A percentile compares a stretch with the other conserved stretches of the same genome.
phyloP scores from a whole-genome alignment of 192 early-diverging fungal species.

The Jimgerdemannia flammicorona region DNA sequence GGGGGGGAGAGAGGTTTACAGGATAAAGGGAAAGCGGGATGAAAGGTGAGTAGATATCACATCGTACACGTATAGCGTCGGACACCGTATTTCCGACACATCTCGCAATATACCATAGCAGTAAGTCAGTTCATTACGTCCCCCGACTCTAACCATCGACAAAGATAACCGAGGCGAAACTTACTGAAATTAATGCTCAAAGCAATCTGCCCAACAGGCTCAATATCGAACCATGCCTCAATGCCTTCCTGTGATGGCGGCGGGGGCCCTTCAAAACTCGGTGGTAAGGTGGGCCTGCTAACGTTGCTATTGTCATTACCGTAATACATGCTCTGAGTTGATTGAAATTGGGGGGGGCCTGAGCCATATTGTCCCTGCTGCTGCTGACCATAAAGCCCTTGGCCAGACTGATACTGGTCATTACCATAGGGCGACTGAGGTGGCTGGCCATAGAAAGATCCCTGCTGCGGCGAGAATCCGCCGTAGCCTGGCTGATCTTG shows the following conservation, averaged over 20 bases:
- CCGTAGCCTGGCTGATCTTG: neutral
- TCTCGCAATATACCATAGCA: too few relatives aligned
- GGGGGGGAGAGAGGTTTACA: neutral
- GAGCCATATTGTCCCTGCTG: neutral
- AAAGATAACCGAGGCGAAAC: neutral
- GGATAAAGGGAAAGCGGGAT: neutral
- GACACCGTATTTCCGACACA: too few relatives aligned
- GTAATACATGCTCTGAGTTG: neutral
- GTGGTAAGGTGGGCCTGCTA: too few relatives aligned
- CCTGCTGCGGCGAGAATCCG: slow-evolving; percentile 9
- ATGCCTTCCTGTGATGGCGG: slow-evolving; percentile 47
- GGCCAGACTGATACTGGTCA: too few relatives aligned
- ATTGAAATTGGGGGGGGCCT: too few relatives aligned
- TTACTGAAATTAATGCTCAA: slow-evolving; percentile 85
- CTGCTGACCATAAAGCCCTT: neutral
- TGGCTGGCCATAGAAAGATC: neutral
- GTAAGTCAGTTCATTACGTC: too few relatives aligned
- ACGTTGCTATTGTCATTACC: neutral
- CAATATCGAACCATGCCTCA: slow-evolving; percentile 88
- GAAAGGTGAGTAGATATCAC: neutral
- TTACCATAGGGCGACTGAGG: neutral
- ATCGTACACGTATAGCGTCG: too few relatives aligned
- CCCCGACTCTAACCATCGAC: neutral
- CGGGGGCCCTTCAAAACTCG: neutral
- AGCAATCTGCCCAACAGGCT: slow-evolving; percentile 87